phyloP scores from a whole-genome alignment of 2,329 filamentous ascomycete genomes.

The Colletotrichum shisoi region DNA sequence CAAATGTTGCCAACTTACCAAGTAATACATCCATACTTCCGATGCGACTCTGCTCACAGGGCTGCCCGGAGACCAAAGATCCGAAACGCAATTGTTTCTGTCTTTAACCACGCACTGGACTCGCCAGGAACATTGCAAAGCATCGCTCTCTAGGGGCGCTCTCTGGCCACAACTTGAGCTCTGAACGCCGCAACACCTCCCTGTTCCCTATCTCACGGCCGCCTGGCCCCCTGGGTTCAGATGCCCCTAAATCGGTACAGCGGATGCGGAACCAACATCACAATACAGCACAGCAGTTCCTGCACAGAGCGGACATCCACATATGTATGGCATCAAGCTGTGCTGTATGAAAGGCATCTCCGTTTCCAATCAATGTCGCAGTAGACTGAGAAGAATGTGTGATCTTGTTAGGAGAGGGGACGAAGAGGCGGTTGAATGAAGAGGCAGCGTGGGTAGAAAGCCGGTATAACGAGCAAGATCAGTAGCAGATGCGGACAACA shows the following conservation, averaged over 20 bases:
- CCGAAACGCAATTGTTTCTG: constrained; percentile 31
- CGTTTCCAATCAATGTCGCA: not conserved
- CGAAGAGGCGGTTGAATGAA: constrained; percentile 12
- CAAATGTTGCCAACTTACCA: constrained; percentile 2
- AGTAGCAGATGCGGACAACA: constrained; percentile 11
- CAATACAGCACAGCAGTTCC: not conserved
- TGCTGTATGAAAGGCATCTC: constrained; percentile 20
- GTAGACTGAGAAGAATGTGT: constrained; percentile 3
- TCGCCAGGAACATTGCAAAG: constrained; percentile 14
- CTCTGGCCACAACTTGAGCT: constrained; percentile 25
- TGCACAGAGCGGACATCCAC: not conserved
- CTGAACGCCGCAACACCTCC: constrained; percentile 13
- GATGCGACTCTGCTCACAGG: constrained; percentile 13
- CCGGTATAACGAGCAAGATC: constrained; percentile 22
- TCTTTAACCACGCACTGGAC: constrained; percentile 23
- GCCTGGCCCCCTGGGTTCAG: not conserved
- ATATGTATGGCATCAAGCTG: constrained; percentile 13
- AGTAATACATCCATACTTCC: not conserved
- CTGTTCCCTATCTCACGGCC: constrained; percentile 8
- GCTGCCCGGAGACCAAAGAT: constrained; percentile 27
- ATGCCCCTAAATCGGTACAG: not conserved
- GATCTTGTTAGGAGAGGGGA: not conserved
- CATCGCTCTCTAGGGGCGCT: constrained; percentile 6
- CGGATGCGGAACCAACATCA: not conserved
- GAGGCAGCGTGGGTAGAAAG: constrained; percentile 16